phyloP scores from a whole-genome alignment of 192 early-diverging fungal genomes.

The Podila epigama region DNA sequence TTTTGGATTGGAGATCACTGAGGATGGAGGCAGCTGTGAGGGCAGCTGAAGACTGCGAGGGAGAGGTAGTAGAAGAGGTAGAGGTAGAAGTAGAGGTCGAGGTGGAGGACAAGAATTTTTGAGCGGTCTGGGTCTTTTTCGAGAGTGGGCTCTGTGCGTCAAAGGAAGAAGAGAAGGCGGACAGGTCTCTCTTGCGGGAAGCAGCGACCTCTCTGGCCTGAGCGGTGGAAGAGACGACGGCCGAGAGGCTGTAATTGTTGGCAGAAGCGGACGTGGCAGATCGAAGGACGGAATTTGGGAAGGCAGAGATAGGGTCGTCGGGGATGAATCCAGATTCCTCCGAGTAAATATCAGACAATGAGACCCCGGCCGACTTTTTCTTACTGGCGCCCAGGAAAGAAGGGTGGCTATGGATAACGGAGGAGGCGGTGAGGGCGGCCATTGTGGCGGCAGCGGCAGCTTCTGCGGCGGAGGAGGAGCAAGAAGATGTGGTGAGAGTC shows the following conservation, averaged over 20 bases:
- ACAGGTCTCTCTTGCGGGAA: slow-evolving; percentile 29
- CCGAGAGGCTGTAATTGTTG: neutral
- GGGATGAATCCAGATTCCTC: slow-evolving; percentile 35
- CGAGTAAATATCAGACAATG: slow-evolving; percentile 49
- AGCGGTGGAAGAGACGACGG: neutral
- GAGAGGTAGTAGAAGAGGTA: neutral
- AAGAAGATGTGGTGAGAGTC: neutral
- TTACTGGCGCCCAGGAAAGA: neutral
- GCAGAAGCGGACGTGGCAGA: neutral
- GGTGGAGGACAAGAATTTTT: neutral
- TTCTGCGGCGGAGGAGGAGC: slow-evolving; percentile 8
- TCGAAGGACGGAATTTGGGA: slow-evolving; percentile 34
- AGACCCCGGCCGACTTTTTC: slow-evolving; percentile 44
- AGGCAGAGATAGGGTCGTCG: slow-evolving; percentile 42
- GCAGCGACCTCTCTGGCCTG: neutral
- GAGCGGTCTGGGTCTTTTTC: slow-evolving; percentile 6
- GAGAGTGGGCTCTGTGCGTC: slow-evolving; percentile 36
- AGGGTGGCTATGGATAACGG: neutral
- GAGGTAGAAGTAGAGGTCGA: neutral
- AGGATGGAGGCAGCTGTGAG: slow-evolving; percentile 12
- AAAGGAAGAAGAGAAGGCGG: slow-evolving; percentile 30
- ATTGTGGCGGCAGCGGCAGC: slow-evolving; percentile 32
- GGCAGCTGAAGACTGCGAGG: slow-evolving; percentile 3
- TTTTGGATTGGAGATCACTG: slow-evolving; percentile 5
- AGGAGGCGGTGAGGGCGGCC: slow-evolving; percentile 20